Percentiles rank a stretch among this genome's conserved stretches.
These are phyloP conservation scores for Fraxinus sp. DNA, from an alignment of 305 asterid species.

Conservation along the genomic window DNA sequence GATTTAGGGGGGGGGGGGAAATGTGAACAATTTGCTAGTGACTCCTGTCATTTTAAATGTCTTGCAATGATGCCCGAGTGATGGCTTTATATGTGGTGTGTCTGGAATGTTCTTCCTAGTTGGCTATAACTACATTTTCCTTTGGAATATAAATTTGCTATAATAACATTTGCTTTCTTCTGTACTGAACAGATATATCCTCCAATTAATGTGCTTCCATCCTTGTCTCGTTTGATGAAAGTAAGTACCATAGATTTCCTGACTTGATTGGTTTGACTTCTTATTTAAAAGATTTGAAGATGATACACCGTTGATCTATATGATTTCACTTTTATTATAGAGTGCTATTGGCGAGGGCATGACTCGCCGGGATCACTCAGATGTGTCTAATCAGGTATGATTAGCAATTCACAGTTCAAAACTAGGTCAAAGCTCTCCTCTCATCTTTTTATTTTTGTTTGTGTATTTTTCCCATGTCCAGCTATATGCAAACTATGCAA, in stretches of 20 bases:
- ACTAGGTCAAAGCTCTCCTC: not conserved
- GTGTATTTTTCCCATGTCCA: slow-evolving; percentile 15
- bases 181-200: too few species aligned
- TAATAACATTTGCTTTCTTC: too few species aligned
- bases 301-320: slow-evolving; percentile 2
- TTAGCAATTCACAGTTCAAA: not conserved
- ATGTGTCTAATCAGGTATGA: slow-evolving; percentile 90
- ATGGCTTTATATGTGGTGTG: not conserved
- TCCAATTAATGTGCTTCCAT: too few species aligned
- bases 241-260: slow-evolving; percentile 9
- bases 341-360: slow-evolving; percentile 99
- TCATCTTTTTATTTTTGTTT: not conserved
- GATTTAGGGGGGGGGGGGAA: not conserved
- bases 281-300: not conserved
- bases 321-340: slow-evolving; percentile 41
- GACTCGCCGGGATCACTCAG: slow-evolving; percentile 96
- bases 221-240: too few species aligned
- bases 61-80: not conserved
- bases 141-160: too few species aligned
- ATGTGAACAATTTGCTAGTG: not conserved
- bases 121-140: not conserved
- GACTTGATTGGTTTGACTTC: slow-evolving; percentile 13
- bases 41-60: not conserved
- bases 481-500: slow-evolving; percentile 97
- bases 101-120: not conserved